Conservation (phyloP, 257 asterid genomes). For the Solanum etuberosum region DNA sequence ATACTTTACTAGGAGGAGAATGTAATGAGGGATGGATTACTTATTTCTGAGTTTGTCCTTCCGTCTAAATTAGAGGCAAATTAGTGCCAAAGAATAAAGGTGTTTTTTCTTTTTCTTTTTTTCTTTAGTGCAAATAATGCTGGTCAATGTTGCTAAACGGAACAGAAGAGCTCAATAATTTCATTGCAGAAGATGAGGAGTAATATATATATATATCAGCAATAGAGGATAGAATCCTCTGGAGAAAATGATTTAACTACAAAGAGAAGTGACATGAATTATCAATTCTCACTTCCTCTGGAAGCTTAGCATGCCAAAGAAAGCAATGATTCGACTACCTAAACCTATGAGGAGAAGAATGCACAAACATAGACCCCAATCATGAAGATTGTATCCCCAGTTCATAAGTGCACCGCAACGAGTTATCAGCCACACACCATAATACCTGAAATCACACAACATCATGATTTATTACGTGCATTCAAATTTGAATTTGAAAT, state of each 20-base stretch:
- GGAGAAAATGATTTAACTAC: background rate
- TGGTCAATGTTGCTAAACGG: background rate
- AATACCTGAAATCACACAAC: slow-evolving; percentile 37
- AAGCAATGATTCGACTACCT: slow-evolving; percentile 55
- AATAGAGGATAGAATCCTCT: background rate
- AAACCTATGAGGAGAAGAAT: slow-evolving; percentile 48
- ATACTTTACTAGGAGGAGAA: background rate
- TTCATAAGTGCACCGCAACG: slow-evolving; percentile 65
- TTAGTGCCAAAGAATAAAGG: background rate
- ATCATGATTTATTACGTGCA: background rate
- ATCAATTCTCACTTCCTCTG: slow-evolving; percentile 44
- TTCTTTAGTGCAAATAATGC: background rate
- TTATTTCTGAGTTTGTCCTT: background rate
- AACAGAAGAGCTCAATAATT: background rate
- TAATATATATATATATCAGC: background rate
- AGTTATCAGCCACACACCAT: slow-evolving; percentile 90
- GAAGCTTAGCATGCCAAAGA: slow-evolving; percentile 64
- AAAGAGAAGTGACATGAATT: background rate
- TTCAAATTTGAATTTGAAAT: background rate
- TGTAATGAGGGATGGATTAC: background rate
- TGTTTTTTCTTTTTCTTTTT: background rate
- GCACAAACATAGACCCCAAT: slow-evolving; percentile 48
- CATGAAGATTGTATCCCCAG: slow-evolving; percentile 51
- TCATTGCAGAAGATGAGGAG: background rate
- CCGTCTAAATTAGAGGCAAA: background rate